These are phyloP conservation scores for Fusarium sterilihyphosum DNA, from an alignment of 2,329 filamentous ascomycete species.

Conservation along the genomic window DNA sequence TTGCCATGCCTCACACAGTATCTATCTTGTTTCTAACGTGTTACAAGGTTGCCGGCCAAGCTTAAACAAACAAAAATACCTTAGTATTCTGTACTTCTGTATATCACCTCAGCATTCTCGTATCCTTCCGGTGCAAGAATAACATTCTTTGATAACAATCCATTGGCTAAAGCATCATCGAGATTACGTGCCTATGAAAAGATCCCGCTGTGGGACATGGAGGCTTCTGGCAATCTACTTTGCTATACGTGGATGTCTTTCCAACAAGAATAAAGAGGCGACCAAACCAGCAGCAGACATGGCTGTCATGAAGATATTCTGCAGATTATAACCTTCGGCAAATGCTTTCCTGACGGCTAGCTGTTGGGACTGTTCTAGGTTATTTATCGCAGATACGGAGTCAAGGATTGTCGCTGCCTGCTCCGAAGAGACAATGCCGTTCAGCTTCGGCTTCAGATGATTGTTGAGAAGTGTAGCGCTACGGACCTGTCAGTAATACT, in stretches of 20 bases:
- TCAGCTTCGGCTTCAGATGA: not conserved
- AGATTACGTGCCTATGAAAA: not conserved
- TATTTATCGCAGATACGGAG: not conserved
- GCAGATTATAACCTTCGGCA: not conserved
- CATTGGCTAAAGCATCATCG: too few species aligned
- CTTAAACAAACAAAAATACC: too few species aligned
- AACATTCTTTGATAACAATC: too few species aligned
- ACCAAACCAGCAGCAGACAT: not conserved
- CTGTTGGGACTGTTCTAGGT: not conserved
- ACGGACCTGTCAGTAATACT: accelerated
- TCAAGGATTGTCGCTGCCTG: not conserved
- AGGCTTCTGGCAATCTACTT: not conserved
- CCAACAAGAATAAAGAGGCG: not conserved
- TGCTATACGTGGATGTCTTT: not conserved
- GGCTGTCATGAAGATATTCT: not conserved
- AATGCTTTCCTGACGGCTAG: not conserved
- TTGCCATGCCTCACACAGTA: too few species aligned
- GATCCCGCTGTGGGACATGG: accelerated
- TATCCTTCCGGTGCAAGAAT: too few species aligned
- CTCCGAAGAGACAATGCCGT: not conserved
- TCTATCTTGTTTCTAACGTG: too few species aligned
- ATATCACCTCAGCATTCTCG: too few species aligned
- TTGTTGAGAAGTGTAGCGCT: conserved; percentile 4
- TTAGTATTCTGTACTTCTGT: too few species aligned
- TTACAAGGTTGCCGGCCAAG: too few species aligned